Evolutionary conservation across 805 yeast genomes (phyloP).

Genomic region (Sugiyamaella floridensis): DNA sequence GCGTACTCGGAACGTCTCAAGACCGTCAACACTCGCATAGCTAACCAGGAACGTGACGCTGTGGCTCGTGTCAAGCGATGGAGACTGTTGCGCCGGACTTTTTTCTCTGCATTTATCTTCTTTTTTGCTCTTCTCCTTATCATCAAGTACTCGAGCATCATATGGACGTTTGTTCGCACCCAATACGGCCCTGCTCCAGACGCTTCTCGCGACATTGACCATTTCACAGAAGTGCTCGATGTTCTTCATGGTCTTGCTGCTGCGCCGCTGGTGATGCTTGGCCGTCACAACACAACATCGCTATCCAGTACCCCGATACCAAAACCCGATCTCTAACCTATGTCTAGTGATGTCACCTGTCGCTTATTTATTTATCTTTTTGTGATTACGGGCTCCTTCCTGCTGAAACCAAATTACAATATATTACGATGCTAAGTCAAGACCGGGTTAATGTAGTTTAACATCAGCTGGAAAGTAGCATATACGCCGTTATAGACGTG

Average conservation of each 20-base stretch:
- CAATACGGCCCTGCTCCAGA: background rate
- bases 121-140: conserved; percentile 12
- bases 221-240: background rate
- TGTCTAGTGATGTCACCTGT: background rate
- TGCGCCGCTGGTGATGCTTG: background rate
- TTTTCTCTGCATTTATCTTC: conserved; percentile 5
- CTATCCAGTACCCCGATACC: background rate
- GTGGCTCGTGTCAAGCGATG: background rate
- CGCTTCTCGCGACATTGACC: background rate
- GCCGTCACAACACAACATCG: background rate
- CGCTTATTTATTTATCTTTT: background rate
- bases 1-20: conserved; percentile 22
- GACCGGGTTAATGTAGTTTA: background rate
- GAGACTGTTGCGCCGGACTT: background rate
- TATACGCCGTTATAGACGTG: conserved; percentile 68
- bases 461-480: conserved; percentile 45
- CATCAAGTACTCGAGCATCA: background rate
- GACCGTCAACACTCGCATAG: conserved; percentile 19
- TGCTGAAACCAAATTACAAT: background rate
- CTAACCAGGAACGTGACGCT: conserved; percentile 16
- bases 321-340: background rate
- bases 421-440: background rate
- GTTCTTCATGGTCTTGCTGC: background rate
- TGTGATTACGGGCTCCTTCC: background rate
- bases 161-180: background rate